Conservation (phyloP, 192 early-diverging fungal genomes). For the Backusella liffmaniae region DNA sequence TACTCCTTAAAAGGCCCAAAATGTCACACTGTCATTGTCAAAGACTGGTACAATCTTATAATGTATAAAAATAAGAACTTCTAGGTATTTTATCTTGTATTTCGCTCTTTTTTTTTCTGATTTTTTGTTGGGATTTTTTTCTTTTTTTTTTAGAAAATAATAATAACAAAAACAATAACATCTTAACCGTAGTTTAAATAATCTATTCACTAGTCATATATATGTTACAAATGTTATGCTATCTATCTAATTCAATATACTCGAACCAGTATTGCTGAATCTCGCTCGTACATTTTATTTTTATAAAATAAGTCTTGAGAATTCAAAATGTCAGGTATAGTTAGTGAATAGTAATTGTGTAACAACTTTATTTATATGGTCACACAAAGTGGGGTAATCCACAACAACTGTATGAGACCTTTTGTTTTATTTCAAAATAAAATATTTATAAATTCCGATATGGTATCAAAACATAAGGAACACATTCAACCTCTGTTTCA, state of each 20-base stretch:
- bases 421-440: neutral
- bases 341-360: neutral
- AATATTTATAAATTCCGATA: neutral
- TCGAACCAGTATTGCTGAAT: neutral
- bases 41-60: neutral
- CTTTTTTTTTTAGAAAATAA: neutral
- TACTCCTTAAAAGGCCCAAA: neutral
- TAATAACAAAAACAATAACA: neutral
- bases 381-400: neutral
- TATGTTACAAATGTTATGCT: neutral
- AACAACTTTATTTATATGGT: neutral
- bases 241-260: neutral
- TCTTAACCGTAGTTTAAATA: neutral
- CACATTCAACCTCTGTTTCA: neutral
- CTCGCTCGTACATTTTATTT: neutral
- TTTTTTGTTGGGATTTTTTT: slow-evolving; percentile 1
- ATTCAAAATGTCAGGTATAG: neutral
- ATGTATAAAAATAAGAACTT: slow-evolving; percentile 9
- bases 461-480: neutral
- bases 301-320: neutral
- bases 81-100: neutral
- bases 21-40: neutral
- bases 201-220: neutral
- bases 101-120: neutral
- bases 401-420: neutral